phyloP scores from a whole-genome alignment of 2,329 filamentous ascomycete genomes.

The Microsporum canis region DNA sequence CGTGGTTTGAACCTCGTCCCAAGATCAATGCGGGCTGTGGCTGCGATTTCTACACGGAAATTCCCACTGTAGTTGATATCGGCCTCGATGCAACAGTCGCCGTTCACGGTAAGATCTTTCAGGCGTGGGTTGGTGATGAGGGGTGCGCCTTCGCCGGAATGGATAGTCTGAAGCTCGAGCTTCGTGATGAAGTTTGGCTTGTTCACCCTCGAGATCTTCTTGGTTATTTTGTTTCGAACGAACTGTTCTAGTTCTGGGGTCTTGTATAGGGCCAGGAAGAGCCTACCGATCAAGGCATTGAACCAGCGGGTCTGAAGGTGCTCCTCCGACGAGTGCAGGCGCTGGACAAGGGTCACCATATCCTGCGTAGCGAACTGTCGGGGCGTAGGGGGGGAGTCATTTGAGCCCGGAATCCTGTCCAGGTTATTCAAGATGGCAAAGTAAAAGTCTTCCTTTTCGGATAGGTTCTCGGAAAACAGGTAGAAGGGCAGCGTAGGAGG shows the following conservation, averaged over 20 bases:
- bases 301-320: slow-evolving; percentile 85
- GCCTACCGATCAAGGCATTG: slow-evolving; percentile 76
- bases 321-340: slow-evolving; percentile 82
- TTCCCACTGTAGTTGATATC: slow-evolving; percentile 84
- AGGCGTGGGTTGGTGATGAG: slow-evolving; percentile 80
- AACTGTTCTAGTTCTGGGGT: slow-evolving; percentile 70
- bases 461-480: slow-evolving; percentile 88
- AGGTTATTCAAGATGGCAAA: slow-evolving; percentile 81
- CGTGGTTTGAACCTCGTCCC: slow-evolving; percentile 78
- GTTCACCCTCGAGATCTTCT: slow-evolving; percentile 90
- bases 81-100: slow-evolving; percentile 75
- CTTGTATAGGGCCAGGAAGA: slow-evolving; percentile 81
- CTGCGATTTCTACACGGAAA: slow-evolving; percentile 77
- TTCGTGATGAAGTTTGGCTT: slow-evolving; percentile 82
- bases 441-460: slow-evolving; percentile 97
- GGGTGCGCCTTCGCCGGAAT: slow-evolving; percentile 76
- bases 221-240: slow-evolving; percentile 76
- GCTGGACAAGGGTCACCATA: slow-evolving; percentile 81
- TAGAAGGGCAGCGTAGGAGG: slow-evolving; percentile 68
- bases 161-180: slow-evolving; percentile 69
- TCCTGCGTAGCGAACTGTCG: slow-evolving; percentile 72
- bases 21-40: slow-evolving; percentile 85
- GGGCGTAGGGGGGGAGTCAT: slow-evolving; percentile 52
- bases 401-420: slow-evolving; percentile 51
- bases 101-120: slow-evolving; percentile 80